Conservation (phyloP, 164 flowering plant species). For the Malania oleifera region DNA sequence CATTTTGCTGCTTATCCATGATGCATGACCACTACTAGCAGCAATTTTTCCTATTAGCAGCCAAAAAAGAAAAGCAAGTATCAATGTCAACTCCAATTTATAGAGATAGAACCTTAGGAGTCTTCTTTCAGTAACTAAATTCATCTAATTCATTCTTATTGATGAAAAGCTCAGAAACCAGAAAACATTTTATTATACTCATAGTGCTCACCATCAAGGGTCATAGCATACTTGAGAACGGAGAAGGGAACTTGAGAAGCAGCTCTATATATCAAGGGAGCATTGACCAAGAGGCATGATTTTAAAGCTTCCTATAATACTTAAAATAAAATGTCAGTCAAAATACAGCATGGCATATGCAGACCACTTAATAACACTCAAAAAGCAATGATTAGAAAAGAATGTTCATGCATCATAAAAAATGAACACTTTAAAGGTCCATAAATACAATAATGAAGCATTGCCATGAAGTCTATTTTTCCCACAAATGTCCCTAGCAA, state of each 20-base stretch:
- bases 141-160: not conserved
- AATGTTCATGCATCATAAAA: not conserved
- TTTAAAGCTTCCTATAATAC: constrained; percentile 74
- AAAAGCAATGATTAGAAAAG: not conserved
- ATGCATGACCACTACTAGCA: constrained; percentile 88
- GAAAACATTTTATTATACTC: not conserved
- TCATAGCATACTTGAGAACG: constrained; percentile 96
- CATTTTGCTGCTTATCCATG: constrained; percentile 87
- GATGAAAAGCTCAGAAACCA: not conserved
- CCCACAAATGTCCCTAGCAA: not conserved
- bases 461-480: not conserved
- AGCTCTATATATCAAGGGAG: constrained; percentile 87
- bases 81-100: not conserved
- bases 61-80: too few relatives aligned
- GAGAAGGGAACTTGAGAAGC: constrained; percentile 83
- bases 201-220: constrained; percentile 78
- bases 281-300: constrained; percentile 78
- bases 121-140: not conserved
- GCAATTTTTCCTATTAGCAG: constrained; percentile 84
- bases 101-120: not conserved
- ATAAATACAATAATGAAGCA: not conserved
- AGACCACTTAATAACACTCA: not conserved
- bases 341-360: not conserved
- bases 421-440: not conserved
- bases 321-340: constrained; percentile 12